phyloP scores from a whole-genome alignment of 108 stramenopile genomes.

The Cyclotella baltica region DNA sequence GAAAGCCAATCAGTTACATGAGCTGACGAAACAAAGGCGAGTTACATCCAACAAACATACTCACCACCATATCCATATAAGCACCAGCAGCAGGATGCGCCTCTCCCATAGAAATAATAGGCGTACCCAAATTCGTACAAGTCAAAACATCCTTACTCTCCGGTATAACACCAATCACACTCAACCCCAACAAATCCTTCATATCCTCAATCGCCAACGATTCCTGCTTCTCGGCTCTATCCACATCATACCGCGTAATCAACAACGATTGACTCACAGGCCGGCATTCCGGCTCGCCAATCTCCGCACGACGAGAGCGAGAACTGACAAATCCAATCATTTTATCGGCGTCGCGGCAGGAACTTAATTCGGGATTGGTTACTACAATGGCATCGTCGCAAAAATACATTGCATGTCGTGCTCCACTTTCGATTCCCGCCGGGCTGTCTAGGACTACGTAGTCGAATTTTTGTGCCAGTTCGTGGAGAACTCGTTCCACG shows the following conservation, averaged over 20 bases:
- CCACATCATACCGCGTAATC: constrained; percentile 71
- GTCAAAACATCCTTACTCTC: constrained; percentile 69
- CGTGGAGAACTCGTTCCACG: constrained; percentile 55
- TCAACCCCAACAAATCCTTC: constrained; percentile 68
- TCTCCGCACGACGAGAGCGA: constrained; percentile 59
- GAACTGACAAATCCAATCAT: constrained; percentile 78
- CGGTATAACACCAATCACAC: constrained; percentile 70
- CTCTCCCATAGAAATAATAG: constrained; percentile 57
- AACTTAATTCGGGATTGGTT: constrained; percentile 69
- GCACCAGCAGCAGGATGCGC: constrained; percentile 52
- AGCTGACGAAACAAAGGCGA: background rate
- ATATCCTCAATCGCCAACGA: constrained; percentile 58
- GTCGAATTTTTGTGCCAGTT: constrained; percentile 58
- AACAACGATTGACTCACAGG: constrained; percentile 55
- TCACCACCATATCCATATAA: constrained; percentile 59
- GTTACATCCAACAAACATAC: background rate
- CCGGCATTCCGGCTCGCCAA: constrained; percentile 35
- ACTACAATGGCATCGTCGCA: constrained; percentile 77
- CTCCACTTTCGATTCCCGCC: constrained; percentile 74
- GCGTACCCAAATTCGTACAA: constrained; percentile 72
- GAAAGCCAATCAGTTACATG: background rate
- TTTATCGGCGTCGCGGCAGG: constrained; percentile 76
- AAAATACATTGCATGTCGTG: constrained; percentile 77
- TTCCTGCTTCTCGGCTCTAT: constrained; percentile 57
- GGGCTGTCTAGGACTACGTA: constrained; percentile 73